Evolutionary conservation across 192 early-diverging fungal genomes (phyloP), one percentile per base, ranked within the genome.

Genomic region (Gonapodya prolifera): DNA sequence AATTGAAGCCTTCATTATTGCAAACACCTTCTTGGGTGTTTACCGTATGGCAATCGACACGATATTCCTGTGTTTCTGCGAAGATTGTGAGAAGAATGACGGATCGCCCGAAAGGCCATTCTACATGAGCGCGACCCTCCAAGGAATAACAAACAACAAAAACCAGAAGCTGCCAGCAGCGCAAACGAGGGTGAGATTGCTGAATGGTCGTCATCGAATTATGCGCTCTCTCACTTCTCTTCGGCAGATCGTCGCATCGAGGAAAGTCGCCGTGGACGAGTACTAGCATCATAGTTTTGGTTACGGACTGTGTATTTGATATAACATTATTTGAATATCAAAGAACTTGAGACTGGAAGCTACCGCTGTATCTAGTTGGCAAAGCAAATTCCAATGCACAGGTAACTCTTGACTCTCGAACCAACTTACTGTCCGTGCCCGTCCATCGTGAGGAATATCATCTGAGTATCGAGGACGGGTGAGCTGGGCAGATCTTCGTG

Each of bases 31-130:
- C 80, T 78, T 89, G 75, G 82, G 82, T 18, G 80, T 87, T 16
- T 89, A 85, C 77, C 30, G 71, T 8, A 82, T 86, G 82, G 85
- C 82, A 30, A 87, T 87, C 75, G 83, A 85, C 35, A 87, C 88
- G 33, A 87, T 89, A 30, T 88, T 88, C 73, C 18, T 89, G 78
- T 84, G 77, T 30, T 87, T 87, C 75, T 82, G 85, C 70, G 83
- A 85, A 33, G 88, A 89, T 76, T 78, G 73, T 16, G 87, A 89
- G 77, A 81, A 81, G 61, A 87, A 89, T 76, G 85, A 89, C 70
- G 88, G 88, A 0, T 80, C 80, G 32, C 35, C 78, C 30, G 80
- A 81, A 31, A 78, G 82, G 34, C 88, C 88, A 34, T 89, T 84
- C 78, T 86, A 84, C 80, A 87, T 87, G 86, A 61, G 69, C 36